These are phyloP conservation scores for Xylaria sp. DNA, from an alignment of 2,329 filamentous ascomycete species.

Conservation along the genomic window DNA sequence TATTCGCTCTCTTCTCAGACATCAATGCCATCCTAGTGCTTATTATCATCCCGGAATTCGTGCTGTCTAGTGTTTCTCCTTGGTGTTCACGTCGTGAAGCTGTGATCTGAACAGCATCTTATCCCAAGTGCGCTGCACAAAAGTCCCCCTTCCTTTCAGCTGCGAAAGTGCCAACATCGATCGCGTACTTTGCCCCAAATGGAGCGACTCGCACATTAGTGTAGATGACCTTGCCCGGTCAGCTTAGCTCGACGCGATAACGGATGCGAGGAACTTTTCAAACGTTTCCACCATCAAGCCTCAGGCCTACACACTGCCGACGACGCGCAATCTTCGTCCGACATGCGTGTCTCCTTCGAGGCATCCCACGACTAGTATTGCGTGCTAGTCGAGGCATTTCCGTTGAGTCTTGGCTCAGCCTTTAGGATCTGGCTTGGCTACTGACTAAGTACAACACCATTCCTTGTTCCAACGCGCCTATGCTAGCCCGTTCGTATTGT, in stretches of 20 bases:
- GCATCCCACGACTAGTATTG: neutral
- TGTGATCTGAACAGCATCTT: neutral
- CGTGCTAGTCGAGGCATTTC: neutral
- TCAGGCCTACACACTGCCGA: too few species aligned
- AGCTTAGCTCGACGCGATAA: neutral
- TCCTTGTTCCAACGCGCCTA: neutral
- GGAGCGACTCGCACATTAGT: neutral
- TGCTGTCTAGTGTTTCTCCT: neutral
- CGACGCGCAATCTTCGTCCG: too few species aligned
- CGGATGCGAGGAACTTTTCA: too few species aligned
- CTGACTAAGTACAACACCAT: neutral
- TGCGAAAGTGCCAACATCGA: neutral
- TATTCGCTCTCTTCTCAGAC: too few species aligned
- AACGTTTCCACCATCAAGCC: too few species aligned
- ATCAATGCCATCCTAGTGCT: neutral
- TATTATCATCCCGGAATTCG: neutral
- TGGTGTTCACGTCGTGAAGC: neutral
- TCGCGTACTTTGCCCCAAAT: neutral
- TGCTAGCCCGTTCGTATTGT: neutral
- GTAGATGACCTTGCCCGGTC: neutral
- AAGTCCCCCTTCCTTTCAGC: neutral
- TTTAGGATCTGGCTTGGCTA: neutral
- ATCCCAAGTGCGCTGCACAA: neutral
- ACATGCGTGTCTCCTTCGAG: neutral
- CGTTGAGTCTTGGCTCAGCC: neutral